A percentile compares a stretch with the other conserved stretches of the same genome.
These are phyloP conservation scores for Royoungia palumana DNA, from an alignment of 768 basidiomycete genomes.

Conservation along the genomic window DNA sequence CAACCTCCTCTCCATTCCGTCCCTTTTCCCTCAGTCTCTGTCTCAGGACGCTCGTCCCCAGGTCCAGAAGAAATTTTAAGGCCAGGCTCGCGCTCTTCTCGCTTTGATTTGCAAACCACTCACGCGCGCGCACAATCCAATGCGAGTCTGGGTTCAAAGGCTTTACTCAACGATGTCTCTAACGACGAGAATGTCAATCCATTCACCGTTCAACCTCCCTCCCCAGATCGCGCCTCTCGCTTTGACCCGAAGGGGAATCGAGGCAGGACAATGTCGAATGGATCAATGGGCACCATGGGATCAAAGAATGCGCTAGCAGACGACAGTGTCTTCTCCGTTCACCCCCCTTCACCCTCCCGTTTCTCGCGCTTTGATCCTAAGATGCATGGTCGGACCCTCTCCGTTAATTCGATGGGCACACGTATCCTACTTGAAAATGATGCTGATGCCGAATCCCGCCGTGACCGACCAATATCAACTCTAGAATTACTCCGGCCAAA, in stretches of 20 bases:
- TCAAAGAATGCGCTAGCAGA: conserved; percentile 35
- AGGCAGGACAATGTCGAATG: conserved; percentile 43
- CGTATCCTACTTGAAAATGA: conserved; percentile 59
- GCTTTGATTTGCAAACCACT: conserved; percentile 28
- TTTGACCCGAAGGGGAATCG: conserved; percentile 41
- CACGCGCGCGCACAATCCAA: conserved; percentile 50
- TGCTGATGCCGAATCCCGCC: conserved; percentile 28
- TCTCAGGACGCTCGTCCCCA: conserved; percentile 46
- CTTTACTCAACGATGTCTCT: conserved; percentile 39
- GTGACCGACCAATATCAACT: conserved; percentile 67
- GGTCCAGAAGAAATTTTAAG: conserved; percentile 38
- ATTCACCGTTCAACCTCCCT: conserved; percentile 35
- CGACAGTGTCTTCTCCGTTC: conserved; percentile 67
- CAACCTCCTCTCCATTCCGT: conserved; percentile 46
- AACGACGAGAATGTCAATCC: conserved; percentile 32
- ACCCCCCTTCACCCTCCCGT: conserved; percentile 56
- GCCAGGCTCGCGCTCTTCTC: conserved; percentile 33
- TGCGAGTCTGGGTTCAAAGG: conserved; percentile 49
- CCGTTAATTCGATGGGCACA: conserved; percentile 65
- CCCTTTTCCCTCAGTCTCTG: conserved; percentile 61
- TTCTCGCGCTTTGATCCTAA: conserved; percentile 84
- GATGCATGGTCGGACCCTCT: conserved; percentile 56
- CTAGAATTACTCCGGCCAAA: conserved; percentile 83
- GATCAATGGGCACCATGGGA: conserved; percentile 40
- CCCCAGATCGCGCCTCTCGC: conserved; percentile 40